Percentiles rank a stretch among this genome's conserved stretches.
Evolutionary conservation across 768 basidiomycete genomes (phyloP).

Genomic region (Phylloporus sp.): DNA sequence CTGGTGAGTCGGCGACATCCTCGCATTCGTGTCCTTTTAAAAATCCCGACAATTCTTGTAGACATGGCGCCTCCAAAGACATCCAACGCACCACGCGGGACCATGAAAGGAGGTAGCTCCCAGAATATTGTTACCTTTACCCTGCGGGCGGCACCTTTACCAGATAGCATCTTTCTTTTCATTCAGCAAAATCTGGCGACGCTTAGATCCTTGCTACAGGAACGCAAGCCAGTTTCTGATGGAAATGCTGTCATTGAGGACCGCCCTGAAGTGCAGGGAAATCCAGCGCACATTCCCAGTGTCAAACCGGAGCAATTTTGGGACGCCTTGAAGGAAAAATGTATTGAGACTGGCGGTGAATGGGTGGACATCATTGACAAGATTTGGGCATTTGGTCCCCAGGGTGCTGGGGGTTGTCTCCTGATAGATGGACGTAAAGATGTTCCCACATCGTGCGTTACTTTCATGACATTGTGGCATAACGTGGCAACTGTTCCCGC

Average conservation of each 20-base stretch:
- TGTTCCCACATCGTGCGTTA: slow-evolving; percentile 53
- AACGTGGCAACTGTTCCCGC: slow-evolving; percentile 6
- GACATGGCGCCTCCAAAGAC: slow-evolving; percentile 89
- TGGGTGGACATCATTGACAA: slow-evolving; percentile 71
- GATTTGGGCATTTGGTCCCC: slow-evolving; percentile 93
- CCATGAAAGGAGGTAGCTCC: slow-evolving; percentile 64
- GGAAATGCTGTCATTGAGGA: slow-evolving; percentile 31
- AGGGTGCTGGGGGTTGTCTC: slow-evolving; percentile 79
- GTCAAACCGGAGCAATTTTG: slow-evolving; percentile 80
- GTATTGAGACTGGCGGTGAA: slow-evolving; percentile 64
- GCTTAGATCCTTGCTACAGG: slow-evolving; percentile 58
- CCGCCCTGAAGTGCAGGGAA: slow-evolving; percentile 47
- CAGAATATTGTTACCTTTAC: slow-evolving; percentile 76
- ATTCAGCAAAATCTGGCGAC: slow-evolving; percentile 67
- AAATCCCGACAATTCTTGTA: slow-evolving; percentile 24
- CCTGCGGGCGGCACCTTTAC: slow-evolving; percentile 79
- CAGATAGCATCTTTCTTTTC: slow-evolving; percentile 67
- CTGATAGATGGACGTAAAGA: slow-evolving; percentile 69
- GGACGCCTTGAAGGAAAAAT: slow-evolving; percentile 60
- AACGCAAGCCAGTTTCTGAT: slow-evolving; percentile 33
- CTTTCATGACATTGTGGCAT: slow-evolving; percentile 6
- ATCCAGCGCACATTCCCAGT: slow-evolving; percentile 57
- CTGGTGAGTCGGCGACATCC: slow-evolving; percentile 44
- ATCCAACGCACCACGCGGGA: slow-evolving; percentile 67
- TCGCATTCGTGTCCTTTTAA: not conserved